phyloP scores from a whole-genome alignment of 352 stramenopile genomes.

The Pythium coloratum region DNA sequence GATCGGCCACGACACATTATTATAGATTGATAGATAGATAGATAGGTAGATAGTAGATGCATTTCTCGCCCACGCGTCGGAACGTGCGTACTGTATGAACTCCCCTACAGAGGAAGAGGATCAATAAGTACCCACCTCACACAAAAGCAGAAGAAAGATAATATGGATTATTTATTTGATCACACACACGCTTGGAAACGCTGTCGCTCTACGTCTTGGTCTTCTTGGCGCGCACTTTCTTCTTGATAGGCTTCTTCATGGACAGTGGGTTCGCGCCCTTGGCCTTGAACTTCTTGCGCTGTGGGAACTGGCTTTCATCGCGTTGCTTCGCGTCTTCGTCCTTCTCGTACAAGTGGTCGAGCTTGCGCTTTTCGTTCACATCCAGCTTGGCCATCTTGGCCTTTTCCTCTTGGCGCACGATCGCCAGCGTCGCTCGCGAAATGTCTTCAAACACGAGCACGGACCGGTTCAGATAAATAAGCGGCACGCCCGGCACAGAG shows the following conservation, averaged over 20 bases:
- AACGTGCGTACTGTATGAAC: conserved; percentile 10
- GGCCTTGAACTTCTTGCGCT: conserved; percentile 51
- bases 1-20: neutral
- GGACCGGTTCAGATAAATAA: conserved; percentile 87
- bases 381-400: conserved; percentile 67
- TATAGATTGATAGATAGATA: neutral
- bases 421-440: conserved; percentile 69
- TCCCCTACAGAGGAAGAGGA: neutral
- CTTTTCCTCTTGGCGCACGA: conserved; percentile 81
- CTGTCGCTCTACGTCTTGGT: conserved; percentile 36
- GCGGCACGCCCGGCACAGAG: conserved; percentile 64
- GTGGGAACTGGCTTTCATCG: conserved; percentile 21
- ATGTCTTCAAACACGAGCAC: conserved; percentile 89
- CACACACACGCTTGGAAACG: neutral
- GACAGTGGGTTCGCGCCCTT: conserved; percentile 79
- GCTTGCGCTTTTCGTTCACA: conserved; percentile 74
- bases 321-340: conserved; percentile 12
- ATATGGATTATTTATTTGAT: conserved; percentile 5
- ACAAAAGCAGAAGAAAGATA: neutral
- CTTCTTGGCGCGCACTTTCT: conserved; percentile 82
- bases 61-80: conserved; percentile 14
- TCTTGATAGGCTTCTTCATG: conserved; percentile 72
- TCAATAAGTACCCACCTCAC: neutral
- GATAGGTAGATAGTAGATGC: neutral
- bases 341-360: conserved; percentile 44